Evolutionary conservation across 75 land plant species (phyloP).

Genomic region (Larix kaempferi): DNA sequence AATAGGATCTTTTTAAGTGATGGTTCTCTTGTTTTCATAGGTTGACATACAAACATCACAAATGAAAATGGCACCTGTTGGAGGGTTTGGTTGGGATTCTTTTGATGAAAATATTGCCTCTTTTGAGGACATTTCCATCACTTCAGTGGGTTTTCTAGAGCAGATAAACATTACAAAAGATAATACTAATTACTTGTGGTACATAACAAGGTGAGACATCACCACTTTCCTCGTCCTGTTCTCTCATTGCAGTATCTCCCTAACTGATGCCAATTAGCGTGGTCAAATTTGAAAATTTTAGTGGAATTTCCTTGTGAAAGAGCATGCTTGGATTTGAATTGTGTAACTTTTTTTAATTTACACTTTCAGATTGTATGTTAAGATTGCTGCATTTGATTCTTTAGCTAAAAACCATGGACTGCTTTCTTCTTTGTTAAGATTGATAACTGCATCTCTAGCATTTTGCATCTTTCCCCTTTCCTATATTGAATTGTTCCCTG

Average conservation of each 20-base stretch:
- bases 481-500: no score
- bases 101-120: slow-evolving; percentile 53
- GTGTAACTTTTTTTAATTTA: background rate
- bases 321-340: background rate
- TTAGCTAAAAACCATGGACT: background rate
- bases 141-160: slow-evolving; percentile 53
- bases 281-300: background rate
- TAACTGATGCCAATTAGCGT: background rate
- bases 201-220: slow-evolving; percentile 69
- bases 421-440: no score
- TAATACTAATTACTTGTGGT: slow-evolving; percentile 82
- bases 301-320: background rate
- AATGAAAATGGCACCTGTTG: slow-evolving; percentile 53
- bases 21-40: slow-evolving; percentile 15
- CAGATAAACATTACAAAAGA: slow-evolving; percentile 81
- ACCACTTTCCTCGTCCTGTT: background rate
- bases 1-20: background rate
- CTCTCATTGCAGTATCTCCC: background rate
- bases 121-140: slow-evolving; percentile 37
- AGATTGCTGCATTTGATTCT: background rate
- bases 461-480: background rate
- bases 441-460: background rate
- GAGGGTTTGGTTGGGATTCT: slow-evolving; percentile 52
- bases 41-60: slow-evolving; percentile 54
- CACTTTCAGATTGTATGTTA: background rate